Evolutionary conservation across 352 stramenopile species (phyloP).

Genomic region (Lagenidium giganteum): DNA sequence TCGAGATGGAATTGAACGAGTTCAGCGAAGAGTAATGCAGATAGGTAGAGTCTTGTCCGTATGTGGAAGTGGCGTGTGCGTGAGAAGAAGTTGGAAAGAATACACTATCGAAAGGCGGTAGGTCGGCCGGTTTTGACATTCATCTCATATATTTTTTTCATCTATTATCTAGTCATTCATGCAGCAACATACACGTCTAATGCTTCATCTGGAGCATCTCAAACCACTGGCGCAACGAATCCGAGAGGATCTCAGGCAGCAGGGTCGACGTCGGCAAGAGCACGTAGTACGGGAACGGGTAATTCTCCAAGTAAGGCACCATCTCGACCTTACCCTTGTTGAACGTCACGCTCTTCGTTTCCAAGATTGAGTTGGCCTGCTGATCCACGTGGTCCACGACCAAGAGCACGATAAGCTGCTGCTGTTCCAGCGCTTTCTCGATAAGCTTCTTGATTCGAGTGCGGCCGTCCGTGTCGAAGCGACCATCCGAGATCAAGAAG

Average conservation of each 20-base stretch:
- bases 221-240: conserved; percentile 99
- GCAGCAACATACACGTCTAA: conserved; percentile 1
- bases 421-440: conserved; percentile 95
- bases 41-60: conserved; percentile 13
- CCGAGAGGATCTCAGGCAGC: conserved; percentile 98
- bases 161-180: too few relatives aligned
- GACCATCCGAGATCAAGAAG: conserved; percentile 98
- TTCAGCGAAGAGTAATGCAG: conserved; percentile 86
- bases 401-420: conserved; percentile 98
- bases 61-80: too few relatives aligned
- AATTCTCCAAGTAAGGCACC: conserved; percentile 99
- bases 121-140: too few relatives aligned
- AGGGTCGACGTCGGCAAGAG: conserved; percentile 93
- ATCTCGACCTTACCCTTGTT: conserved; percentile 95
- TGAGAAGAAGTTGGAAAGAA: too few relatives aligned
- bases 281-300: conserved; percentile 99
- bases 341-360: conserved; percentile 98
- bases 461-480: conserved; percentile 96
- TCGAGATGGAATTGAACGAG: conserved; percentile 95
- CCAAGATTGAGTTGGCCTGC: conserved; percentile 92
- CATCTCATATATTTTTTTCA: too few relatives aligned
- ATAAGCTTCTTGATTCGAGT: conserved; percentile 94
- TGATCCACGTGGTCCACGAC: conserved; percentile 91
- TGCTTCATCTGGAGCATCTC: conserved; percentile 92
- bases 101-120: too few relatives aligned